Evolutionary conservation across 2,329 filamentous ascomycete genomes (phyloP).

Genomic region (Penicillium capsulatum): DNA sequence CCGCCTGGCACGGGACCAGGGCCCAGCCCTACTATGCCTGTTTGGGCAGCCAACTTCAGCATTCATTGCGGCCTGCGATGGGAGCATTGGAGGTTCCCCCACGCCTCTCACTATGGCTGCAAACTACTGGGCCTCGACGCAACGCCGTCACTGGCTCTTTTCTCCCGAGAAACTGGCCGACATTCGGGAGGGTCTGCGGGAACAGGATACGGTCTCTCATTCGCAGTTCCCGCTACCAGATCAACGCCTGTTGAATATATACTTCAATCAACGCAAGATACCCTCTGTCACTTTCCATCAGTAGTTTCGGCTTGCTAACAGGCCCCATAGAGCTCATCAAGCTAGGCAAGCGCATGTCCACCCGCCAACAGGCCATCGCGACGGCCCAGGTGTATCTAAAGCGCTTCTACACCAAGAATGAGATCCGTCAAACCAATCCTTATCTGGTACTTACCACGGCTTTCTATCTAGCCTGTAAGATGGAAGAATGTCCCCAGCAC

Average conservation of each 20-base stretch:
- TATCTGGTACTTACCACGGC: slow-evolving; percentile 91
- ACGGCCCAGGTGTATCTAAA: slow-evolving; percentile 94
- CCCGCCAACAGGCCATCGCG: slow-evolving; percentile 87
- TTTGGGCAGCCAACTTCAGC: slow-evolving; percentile 19
- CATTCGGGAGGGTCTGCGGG: slow-evolving; percentile 71
- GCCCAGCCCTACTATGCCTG: slow-evolving; percentile 31
- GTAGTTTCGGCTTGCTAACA: too few species aligned
- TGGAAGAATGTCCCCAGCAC: slow-evolving; percentile 95
- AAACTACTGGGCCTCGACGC: slow-evolving; percentile 95
- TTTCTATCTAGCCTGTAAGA: slow-evolving; percentile 93
- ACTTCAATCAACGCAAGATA: slow-evolving; percentile 69
- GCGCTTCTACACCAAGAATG: slow-evolving; percentile 85
- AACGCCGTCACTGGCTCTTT: slow-evolving; percentile 86
- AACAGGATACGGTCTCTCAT: slow-evolving; percentile 68
- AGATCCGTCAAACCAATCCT: slow-evolving; percentile 87
- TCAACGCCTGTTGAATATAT: slow-evolving; percentile 77
- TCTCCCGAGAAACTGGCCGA: slow-evolving; percentile 73
- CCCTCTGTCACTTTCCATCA: too few species aligned
- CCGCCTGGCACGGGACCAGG: slow-evolving; percentile 27
- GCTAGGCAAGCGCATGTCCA: slow-evolving; percentile 75
- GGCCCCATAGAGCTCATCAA: slow-evolving; percentile 64
- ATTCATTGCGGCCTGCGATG: not conserved
- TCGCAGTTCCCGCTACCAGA: slow-evolving; percentile 80
- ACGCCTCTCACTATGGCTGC: slow-evolving; percentile 64
- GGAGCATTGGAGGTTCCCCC: not conserved